Conservation (phyloP, 495 filamentous ascomycete genomes). For the Annulohypoxylon stygium region DNA sequence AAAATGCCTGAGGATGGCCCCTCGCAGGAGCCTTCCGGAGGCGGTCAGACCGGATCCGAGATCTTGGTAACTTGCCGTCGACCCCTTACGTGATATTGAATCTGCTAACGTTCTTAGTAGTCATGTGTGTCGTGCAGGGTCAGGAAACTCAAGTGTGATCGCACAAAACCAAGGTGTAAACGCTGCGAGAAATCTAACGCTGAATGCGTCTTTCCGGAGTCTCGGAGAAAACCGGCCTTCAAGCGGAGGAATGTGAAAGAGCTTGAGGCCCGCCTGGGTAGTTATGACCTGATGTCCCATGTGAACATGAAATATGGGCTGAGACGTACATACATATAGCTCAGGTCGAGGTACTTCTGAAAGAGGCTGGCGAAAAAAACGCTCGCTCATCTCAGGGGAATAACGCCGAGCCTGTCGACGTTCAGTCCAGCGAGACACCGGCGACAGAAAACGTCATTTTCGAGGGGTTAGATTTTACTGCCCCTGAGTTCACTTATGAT, state of each 20-base stretch:
- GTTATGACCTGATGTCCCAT: not conserved
- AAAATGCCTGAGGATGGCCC: conserved; percentile 45
- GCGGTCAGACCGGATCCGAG: conserved; percentile 37
- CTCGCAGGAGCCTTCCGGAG: conserved; percentile 15
- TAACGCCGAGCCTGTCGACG: conserved; percentile 8
- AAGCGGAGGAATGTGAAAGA: conserved; percentile 89
- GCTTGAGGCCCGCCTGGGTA: conserved; percentile 84
- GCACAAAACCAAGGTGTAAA: conserved; percentile 75
- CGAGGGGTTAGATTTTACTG: conserved; percentile 41
- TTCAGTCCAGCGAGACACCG: conserved; percentile 24
- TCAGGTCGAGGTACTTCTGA: conserved; percentile 62
- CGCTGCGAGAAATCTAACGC: conserved; percentile 77
- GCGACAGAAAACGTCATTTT: conserved; percentile 38
- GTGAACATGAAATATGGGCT: not conserved
- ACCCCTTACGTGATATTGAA: conserved; percentile 9
- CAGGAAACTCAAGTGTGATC: conserved; percentile 76
- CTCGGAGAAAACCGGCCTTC: conserved; percentile 87
- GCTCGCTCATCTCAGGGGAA: not conserved
- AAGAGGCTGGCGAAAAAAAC: conserved; percentile 48
- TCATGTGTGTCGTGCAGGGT: conserved; percentile 64
- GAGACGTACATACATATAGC: conserved; percentile 48
- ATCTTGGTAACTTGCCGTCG: conserved; percentile 39
- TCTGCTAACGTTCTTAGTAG: conserved; percentile 35
- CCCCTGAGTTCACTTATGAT: conserved; percentile 23
- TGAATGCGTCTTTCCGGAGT: conserved; percentile 86